Conservation (phyloP, 208 protist species). For the Leishmania aethiopica region DNA sequence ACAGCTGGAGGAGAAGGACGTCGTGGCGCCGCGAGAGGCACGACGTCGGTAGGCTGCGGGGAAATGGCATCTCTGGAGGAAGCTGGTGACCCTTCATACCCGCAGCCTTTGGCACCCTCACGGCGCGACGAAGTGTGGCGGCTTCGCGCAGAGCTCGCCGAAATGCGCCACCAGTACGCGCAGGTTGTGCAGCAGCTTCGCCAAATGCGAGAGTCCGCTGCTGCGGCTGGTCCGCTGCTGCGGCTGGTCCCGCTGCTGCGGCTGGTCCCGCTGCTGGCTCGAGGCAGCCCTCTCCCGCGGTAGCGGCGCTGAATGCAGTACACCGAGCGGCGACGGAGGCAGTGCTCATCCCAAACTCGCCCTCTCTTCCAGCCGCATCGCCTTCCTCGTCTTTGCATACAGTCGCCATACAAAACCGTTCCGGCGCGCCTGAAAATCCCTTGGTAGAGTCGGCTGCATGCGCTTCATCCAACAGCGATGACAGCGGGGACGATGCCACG, state of each 20-base stretch:
- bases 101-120: background rate
- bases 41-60: background rate
- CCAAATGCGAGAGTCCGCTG: constrained; percentile 5
- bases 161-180: constrained; percentile 26
- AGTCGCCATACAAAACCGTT: no score
- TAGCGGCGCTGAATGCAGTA: background rate
- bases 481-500: constrained; percentile 9
- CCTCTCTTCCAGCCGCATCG: background rate
- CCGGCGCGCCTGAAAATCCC: background rate
- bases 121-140: constrained; percentile 14
- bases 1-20: background rate
- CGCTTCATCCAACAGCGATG: background rate
- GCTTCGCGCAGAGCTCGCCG: constrained; percentile 25
- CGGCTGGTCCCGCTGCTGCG: background rate
- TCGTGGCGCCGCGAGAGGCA: background rate
- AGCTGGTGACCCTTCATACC: background rate
- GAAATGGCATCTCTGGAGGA: background rate
- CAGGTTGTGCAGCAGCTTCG: constrained; percentile 19
- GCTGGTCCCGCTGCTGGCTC: background rate
- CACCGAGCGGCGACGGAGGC: background rate
- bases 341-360: background rate
- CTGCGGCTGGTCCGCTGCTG: background rate
- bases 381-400: background rate
- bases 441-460: background rate
- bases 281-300: background rate